Conservation (phyloP, 768 basidiomycete species). For the Kwoniella shandongensis region DNA sequence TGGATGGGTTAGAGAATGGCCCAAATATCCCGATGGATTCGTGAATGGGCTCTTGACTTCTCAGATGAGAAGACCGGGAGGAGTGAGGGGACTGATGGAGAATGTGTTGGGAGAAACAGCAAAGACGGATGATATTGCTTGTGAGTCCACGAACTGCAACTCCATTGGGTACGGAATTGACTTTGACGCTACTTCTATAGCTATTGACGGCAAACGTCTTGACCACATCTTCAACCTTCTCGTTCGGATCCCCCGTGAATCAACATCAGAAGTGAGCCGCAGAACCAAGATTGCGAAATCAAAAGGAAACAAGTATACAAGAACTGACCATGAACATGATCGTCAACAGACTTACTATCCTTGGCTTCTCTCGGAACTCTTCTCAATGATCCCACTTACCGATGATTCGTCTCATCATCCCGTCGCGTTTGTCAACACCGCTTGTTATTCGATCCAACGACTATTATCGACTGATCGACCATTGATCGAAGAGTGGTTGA, state of each 20-base stretch:
- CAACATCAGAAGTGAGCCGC: conserved; percentile 55
- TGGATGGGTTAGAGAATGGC: conserved; percentile 29
- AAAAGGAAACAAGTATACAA: not conserved
- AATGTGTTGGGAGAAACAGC: conserved; percentile 36
- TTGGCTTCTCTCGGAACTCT: conserved; percentile 16
- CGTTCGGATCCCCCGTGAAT: conserved; percentile 62
- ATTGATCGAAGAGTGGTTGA: conserved; percentile 15
- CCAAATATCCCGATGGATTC: conserved; percentile 24
- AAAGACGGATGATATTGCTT: conserved; percentile 15
- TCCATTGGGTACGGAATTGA: not conserved
- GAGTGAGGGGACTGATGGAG: conserved; percentile 36
- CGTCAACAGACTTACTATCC: conserved; percentile 21
- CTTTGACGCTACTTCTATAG: conserved; percentile 1
- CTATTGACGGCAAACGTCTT: conserved; percentile 58
- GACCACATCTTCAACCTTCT: conserved; percentile 70
- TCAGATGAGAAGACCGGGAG: conserved; percentile 32
- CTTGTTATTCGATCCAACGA: conserved; percentile 27
- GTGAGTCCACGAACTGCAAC: conserved; percentile 9
- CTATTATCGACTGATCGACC: conserved; percentile 15
- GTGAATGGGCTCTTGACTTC: conserved; percentile 28
- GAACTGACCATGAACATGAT: not conserved
- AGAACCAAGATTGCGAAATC: not conserved
- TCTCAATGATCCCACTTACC: conserved; percentile 24
- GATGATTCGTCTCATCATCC: conserved; percentile 5
- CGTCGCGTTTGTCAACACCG: conserved; percentile 26